A percentile compares a stretch with the other conserved stretches of the same genome.
Conservation (phyloP, 176 grass and related monocot species). For the Musa itinerans region DNA sequence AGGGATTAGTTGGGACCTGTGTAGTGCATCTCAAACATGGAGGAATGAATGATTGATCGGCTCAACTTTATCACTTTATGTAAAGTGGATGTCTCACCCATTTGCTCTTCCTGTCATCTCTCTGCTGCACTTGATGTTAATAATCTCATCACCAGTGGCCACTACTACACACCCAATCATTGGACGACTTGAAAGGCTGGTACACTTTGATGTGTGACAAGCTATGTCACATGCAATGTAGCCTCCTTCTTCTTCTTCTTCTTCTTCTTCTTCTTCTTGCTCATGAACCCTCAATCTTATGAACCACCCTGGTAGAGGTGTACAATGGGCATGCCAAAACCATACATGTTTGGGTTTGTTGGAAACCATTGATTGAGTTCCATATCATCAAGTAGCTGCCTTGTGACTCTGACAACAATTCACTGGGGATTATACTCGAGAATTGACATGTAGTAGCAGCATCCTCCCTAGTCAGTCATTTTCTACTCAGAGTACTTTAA, state of each 20-base stretch:
- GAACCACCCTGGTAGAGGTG: too few relatives aligned
- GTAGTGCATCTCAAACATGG: too few relatives aligned
- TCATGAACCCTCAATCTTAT: too few relatives aligned
- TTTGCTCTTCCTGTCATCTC: neutral
- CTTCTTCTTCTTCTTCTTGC: too few relatives aligned
- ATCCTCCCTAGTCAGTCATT: constrained; percentile 2
- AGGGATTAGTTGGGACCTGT: too few relatives aligned
- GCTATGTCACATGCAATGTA: neutral
- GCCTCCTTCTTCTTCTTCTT: too few relatives aligned
- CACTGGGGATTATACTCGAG: too few relatives aligned
- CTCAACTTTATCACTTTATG: neutral
- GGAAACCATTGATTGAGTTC: too few relatives aligned
- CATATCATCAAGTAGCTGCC: too few relatives aligned
- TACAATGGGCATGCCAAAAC: too few relatives aligned
- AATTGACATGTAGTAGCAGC: neutral
- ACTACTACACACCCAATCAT: neutral
- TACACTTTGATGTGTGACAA: neutral
- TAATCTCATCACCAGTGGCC: neutral
- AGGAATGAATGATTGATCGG: neutral
- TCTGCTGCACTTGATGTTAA: neutral
- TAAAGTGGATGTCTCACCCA: neutral
- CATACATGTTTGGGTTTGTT: too few relatives aligned
- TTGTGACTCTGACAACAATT: too few relatives aligned
- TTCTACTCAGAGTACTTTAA: neutral
- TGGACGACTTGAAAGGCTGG: neutral